These are phyloP conservation scores for Diplodia intermedia DNA, from an alignment of 2,329 filamentous ascomycete species.

Conservation along the genomic window DNA sequence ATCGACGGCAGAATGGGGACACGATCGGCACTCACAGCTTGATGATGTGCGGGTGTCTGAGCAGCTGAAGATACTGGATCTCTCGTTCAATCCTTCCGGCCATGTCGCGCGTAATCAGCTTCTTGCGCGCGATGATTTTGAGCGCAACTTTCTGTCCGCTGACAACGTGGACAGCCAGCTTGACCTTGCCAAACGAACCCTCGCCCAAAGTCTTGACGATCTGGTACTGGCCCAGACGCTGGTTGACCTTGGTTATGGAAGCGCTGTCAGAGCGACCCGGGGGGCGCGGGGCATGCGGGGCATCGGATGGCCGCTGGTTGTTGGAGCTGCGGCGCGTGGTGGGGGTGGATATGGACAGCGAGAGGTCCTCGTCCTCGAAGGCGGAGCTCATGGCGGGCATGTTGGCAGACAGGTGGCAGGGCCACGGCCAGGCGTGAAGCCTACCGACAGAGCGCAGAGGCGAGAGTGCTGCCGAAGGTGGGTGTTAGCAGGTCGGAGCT, in stretches of 20 bases:
- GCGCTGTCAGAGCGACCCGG: conserved; percentile 26
- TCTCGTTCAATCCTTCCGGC: conserved; percentile 95
- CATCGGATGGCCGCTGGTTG: conserved; percentile 33
- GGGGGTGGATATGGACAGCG: conserved; percentile 36
- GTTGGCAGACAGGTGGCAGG: conserved; percentile 16
- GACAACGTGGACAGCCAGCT: conserved; percentile 89
- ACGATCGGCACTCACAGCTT: conserved; percentile 75
- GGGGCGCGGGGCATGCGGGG: conserved; percentile 33
- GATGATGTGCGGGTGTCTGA: conserved; percentile 98
- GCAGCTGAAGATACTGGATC: conserved; percentile 95
- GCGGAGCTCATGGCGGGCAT: conserved; percentile 46
- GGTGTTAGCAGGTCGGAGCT: conserved; percentile 16
- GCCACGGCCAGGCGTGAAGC: neutral
- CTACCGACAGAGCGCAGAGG: conserved; percentile 3
- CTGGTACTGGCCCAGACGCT: conserved; percentile 90
- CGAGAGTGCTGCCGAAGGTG: neutral
- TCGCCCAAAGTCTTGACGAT: conserved; percentile 91
- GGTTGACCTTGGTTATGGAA: conserved; percentile 66
- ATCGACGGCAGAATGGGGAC: neutral
- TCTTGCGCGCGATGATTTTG: conserved; percentile 96
- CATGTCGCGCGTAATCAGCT: conserved; percentile 97
- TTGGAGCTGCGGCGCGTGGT: conserved; percentile 35
- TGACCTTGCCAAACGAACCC: conserved; percentile 98
- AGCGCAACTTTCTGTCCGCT: conserved; percentile 95
- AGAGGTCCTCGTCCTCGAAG: conserved; percentile 71